phyloP scores from a whole-genome alignment of 352 stramenopile genomes.

The Aphanomyces euteiches region DNA sequence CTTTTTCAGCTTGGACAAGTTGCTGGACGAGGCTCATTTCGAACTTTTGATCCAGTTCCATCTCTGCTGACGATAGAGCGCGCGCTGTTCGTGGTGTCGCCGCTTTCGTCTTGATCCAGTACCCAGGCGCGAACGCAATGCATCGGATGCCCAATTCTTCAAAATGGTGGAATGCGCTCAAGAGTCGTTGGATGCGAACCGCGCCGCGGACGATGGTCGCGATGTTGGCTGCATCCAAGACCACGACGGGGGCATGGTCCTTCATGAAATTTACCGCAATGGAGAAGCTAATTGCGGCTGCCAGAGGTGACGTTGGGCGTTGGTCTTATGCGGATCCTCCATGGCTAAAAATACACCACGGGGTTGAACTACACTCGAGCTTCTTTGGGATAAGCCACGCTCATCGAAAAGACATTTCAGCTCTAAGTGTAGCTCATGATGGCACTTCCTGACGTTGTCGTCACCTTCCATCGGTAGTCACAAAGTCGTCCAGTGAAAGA shows the following conservation, averaged over 20 bases:
- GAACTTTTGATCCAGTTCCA: constrained; percentile 18
- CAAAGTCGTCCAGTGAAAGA: too few relatives aligned
- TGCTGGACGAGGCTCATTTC: constrained; percentile 37
- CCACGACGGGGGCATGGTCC: constrained; percentile 35
- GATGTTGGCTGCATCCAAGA: constrained; percentile 77
- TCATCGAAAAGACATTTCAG: too few relatives aligned
- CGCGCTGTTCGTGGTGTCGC: constrained; percentile 5
- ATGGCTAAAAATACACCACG: too few relatives aligned
- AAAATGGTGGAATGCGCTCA: constrained; percentile 66
- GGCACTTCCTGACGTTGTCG: too few relatives aligned
- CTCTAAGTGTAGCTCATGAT: too few relatives aligned
- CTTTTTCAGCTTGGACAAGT: constrained; percentile 59
- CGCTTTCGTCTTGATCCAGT: constrained; percentile 48
- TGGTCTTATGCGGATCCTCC: too few relatives aligned
- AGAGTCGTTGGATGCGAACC: constrained; percentile 51
- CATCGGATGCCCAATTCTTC: constrained; percentile 45
- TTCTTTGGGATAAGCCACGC: too few relatives aligned
- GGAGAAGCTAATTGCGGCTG: background rate
- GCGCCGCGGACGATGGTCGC: constrained; percentile 59
- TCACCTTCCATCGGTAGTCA: too few relatives aligned
- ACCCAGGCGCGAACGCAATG: constrained; percentile 75
- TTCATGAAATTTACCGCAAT: constrained; percentile 12
- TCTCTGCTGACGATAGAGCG: constrained; percentile 33
- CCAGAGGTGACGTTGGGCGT: too few relatives aligned
- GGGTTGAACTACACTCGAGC: too few relatives aligned